These are phyloP conservation scores for Mitragyna speciosa DNA, from an alignment of 257 asterid species.

Conservation along the genomic window DNA sequence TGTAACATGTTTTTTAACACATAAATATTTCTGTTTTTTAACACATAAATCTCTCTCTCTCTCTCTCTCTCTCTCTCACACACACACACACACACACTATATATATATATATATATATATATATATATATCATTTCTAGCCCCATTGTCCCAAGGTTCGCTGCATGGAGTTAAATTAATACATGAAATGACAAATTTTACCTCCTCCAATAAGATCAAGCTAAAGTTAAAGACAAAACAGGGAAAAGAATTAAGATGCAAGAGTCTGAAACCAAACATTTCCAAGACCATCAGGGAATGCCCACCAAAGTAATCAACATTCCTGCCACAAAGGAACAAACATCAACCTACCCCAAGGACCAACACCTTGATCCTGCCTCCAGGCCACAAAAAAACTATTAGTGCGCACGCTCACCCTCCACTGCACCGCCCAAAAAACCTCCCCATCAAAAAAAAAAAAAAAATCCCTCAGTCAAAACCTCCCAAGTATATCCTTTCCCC, in stretches of 20 bases:
- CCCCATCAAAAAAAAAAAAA: no score
- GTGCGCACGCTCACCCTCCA: no score
- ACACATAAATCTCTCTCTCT: no score
- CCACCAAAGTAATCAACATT: not conserved
- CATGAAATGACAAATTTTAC: not conserved
- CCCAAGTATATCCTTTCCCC: not conserved
- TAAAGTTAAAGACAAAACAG: not conserved
- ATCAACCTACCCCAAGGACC: not conserved
- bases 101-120: no score
- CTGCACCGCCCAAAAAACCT: no score
- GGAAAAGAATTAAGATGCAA: not conserved
- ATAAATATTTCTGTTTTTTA: no score
- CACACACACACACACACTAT: no score
- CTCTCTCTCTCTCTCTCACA: no score
- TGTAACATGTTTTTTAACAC: no score
- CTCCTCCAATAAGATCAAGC: not conserved
- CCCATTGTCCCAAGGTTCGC: no score
- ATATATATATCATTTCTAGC: no score
- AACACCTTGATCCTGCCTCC: not conserved
- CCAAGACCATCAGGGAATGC: not conserved
- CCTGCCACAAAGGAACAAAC: not conserved
- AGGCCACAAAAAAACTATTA: not conserved
- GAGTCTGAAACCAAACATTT: not conserved
- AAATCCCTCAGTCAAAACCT: not conserved
- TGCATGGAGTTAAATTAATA: not conserved